Conservation (phyloP, 345 rosid species). For the Angophora floribunda region DNA sequence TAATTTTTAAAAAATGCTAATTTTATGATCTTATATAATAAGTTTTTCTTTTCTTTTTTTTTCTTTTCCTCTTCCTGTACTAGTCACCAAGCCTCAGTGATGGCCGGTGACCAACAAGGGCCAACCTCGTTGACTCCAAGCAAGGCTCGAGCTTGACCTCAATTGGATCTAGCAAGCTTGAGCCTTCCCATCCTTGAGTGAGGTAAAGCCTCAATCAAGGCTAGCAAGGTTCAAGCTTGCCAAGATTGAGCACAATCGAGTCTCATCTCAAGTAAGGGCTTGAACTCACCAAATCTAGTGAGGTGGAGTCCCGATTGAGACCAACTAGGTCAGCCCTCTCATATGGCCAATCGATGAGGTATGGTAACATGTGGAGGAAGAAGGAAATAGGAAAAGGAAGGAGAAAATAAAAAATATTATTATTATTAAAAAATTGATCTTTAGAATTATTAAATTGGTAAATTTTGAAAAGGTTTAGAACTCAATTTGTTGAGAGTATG, state of each 20-base stretch:
- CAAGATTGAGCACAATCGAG: not conserved
- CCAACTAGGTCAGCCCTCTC: not conserved
- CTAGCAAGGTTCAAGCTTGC: not conserved
- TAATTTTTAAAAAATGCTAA: too few relatives aligned
- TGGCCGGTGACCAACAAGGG: too few relatives aligned
- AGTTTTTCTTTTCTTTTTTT: too few relatives aligned
- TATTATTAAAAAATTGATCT: too few relatives aligned
- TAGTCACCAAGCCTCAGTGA: not conserved
- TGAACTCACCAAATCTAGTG: not conserved
- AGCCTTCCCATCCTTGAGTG: not conserved
- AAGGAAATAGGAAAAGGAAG: too few relatives aligned
- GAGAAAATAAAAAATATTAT: not conserved
- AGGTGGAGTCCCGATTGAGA: not conserved
- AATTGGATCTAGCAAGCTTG: not conserved
- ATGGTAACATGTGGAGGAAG: not conserved
- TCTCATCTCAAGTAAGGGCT: not conserved
- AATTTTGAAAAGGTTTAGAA: accelerated
- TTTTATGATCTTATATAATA: too few relatives aligned
- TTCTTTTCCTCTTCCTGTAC: accelerated
- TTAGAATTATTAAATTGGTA: not conserved
- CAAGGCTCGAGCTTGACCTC: not conserved
- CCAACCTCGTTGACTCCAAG: not conserved
- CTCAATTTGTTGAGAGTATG: too few relatives aligned
- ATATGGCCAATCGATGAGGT: accelerated
- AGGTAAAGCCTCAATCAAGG: not conserved